Base-by-base conservation (phyloP, 495 filamentous ascomycete genomes). In the Xylaria curta region DNA sequence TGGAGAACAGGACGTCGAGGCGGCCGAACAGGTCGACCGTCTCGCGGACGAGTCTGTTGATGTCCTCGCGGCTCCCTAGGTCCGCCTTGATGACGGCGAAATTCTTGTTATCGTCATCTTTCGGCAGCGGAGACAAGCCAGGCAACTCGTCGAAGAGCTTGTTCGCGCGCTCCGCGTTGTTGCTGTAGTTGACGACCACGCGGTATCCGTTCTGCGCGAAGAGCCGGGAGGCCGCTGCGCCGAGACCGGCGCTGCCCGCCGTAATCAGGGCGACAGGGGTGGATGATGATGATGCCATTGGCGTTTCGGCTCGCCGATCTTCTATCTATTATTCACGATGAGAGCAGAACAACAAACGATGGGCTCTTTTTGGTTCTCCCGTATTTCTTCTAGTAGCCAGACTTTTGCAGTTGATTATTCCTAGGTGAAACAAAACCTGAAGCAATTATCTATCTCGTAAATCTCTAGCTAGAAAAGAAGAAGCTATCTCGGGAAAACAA, bases 201-300 rank as follows among this genome's bases (percentile, higher is more conserved):
- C 83, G 80, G 66, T 84, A 82, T 49, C 82, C 82, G 36, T 83
- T 81, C 62, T 80, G 75, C 36, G 86, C 87, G 21, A 90, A 83
- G 13, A 82, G 76, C 44, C 83, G 81, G 7, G 82, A 85, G 3
- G 88, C 83, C 33, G 86, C 83, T 2, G 88, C 88, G 36, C 88
- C 88, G 36, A 90, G 84, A 9, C 88, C 88, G 24, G 87, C 87
- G 36, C 83, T 86, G 42, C 85, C 82, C 31, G 87, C 88, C 7
- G 88, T 89, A 33, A 90, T 82, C 8, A 90, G 81, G 38, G 80
- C 85, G 21, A 89, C 87, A 3, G 76, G 68, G 59, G 51, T 8
- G 6, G n/a, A n/a, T 31, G 28, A 31, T 31, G 65, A 54, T 38
- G 36, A 67, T 40, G 63, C 63, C 63, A 51, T 66, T 31, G 21